Conservation (phyloP, 495 filamentous ascomycete genomes). For the Lentithecium fluviatile region DNA sequence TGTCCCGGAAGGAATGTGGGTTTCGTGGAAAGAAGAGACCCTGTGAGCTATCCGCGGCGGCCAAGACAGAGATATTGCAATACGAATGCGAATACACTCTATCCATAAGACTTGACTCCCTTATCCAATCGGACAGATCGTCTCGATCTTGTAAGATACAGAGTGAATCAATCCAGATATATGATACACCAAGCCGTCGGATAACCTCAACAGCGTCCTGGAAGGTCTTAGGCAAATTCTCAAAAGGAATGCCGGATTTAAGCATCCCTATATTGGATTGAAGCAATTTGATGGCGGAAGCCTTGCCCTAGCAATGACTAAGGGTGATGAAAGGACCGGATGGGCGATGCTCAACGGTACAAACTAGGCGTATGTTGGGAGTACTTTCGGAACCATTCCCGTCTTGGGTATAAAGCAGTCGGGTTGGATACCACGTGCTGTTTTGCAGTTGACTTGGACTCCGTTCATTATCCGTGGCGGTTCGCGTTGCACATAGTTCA, state of each 20-base stretch:
- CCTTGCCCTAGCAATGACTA: no score
- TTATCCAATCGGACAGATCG: neutral
- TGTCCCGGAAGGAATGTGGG: neutral
- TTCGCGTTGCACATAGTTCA: no score
- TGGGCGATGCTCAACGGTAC: no score
- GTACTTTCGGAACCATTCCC: no score
- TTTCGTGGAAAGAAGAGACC: neutral
- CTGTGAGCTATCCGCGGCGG: neutral
- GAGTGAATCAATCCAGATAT: neutral
- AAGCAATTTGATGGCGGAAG: no score
- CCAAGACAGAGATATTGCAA: neutral
- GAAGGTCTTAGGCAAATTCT: neutral
- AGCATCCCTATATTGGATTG: neutral
- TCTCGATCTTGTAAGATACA: neutral
- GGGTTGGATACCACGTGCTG: no score
- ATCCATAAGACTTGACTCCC: neutral
- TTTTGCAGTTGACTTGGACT: no score
- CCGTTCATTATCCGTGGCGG: no score
- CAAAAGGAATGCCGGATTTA: neutral
- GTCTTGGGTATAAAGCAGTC: no score
- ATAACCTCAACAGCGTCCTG: neutral
- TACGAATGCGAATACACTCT: neutral
- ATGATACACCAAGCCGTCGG: neutral
- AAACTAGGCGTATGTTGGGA: no score
- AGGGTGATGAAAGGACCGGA: no score